phyloP scores from a whole-genome alignment of 2,329 filamentous ascomycete genomes.

The Cladophialophora exuberans region DNA sequence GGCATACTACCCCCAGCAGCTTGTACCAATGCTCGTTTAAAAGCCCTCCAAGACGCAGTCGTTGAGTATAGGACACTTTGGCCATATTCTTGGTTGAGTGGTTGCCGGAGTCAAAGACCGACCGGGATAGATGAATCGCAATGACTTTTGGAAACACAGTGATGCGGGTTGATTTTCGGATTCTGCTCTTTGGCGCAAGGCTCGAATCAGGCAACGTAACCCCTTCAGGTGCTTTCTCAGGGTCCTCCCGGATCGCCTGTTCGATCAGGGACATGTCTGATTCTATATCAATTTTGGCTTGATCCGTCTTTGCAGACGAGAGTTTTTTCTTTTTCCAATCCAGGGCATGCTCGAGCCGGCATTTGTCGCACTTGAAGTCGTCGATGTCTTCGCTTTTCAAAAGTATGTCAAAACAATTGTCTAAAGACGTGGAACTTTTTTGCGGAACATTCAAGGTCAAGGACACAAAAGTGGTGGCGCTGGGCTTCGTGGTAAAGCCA shows the following conservation, averaged over 20 bases:
- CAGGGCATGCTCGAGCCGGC: constrained; percentile 79
- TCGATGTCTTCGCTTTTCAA: constrained; percentile 96
- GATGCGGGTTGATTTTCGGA: constrained; percentile 85
- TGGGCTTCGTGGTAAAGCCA: constrained; percentile 83
- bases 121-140: constrained; percentile 88
- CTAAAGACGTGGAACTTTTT: constrained; percentile 76
- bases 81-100: constrained; percentile 90
- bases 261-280: constrained; percentile 68
- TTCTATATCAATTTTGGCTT: constrained; percentile 57
- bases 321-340: constrained; percentile 65
- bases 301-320: constrained; percentile 56
- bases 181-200: constrained; percentile 77
- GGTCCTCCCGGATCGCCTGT: constrained; percentile 74
- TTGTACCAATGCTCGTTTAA: constrained; percentile 79
- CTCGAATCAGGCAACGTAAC: constrained; percentile 75
- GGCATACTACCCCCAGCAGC: constrained; percentile 83
- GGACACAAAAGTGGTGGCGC: constrained; percentile 84
- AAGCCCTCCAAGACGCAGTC: constrained; percentile 78
- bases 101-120: constrained; percentile 79
- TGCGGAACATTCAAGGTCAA: constrained; percentile 91
- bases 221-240: constrained; percentile 73
- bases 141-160: constrained; percentile 86
- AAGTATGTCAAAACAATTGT: constrained; percentile 87
- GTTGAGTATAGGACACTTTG: constrained; percentile 89
- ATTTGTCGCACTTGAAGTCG: constrained; percentile 94